Conservation (phyloP, 106 monocot genomes). For the Phalaenopsis aphrodite region DNA sequence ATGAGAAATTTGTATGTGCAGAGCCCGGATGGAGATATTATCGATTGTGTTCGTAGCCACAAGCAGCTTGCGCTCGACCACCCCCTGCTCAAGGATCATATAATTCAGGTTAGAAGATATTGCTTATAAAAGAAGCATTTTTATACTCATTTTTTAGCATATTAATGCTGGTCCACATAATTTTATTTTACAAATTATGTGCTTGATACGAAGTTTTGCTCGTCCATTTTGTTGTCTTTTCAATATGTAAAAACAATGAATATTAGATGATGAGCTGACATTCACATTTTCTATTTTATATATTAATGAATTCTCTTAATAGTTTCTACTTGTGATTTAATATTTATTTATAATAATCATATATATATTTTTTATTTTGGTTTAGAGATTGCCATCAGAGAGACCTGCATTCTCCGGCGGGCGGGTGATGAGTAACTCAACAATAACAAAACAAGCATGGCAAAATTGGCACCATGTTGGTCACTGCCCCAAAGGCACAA, state of each 20-base stretch:
- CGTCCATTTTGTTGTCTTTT: too few relatives aligned
- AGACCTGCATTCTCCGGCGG: slow-evolving; percentile 26
- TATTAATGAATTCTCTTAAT: too few relatives aligned
- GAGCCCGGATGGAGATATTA: slow-evolving; percentile 86
- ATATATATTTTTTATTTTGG: too few relatives aligned
- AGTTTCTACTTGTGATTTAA: too few relatives aligned
- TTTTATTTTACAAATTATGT: not conserved
- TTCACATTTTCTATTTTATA: too few relatives aligned
- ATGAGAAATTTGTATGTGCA: slow-evolving; percentile 5
- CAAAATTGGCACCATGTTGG: slow-evolving; percentile 85
- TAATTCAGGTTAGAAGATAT: slow-evolving; percentile 49
- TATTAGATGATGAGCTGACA: too few relatives aligned
- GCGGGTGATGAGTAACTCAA: slow-evolving; percentile 29
- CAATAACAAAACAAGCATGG: slow-evolving; percentile 26
- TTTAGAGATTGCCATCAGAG: slow-evolving; percentile 35
- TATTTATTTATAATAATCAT: too few relatives aligned
- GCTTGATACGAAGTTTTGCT: not conserved
- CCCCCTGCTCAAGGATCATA: slow-evolving; percentile 71
- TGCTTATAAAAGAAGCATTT: not conserved
- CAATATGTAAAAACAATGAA: too few relatives aligned
- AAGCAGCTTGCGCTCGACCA: slow-evolving; percentile 80
- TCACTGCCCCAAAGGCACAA: slow-evolving; percentile 65
- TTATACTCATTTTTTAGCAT: too few relatives aligned
- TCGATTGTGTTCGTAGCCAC: slow-evolving; percentile 71
- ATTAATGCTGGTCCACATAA: too few relatives aligned